Base-by-base conservation (phyloP, 2,329 filamentous ascomycete species). In the Verticillium dahliae region DNA sequence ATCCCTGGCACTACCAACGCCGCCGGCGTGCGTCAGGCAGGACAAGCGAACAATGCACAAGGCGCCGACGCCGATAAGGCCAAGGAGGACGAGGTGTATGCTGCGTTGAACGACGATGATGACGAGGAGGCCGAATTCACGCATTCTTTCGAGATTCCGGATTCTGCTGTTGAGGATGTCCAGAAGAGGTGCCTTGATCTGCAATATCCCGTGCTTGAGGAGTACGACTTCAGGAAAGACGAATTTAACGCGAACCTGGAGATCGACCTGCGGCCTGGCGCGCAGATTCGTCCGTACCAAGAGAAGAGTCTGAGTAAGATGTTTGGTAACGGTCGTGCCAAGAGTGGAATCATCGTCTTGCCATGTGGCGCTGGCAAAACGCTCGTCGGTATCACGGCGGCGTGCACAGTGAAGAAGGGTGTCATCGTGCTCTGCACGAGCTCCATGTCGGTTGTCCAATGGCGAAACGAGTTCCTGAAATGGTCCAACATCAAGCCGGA, bases 291-390 rank as follows among this genome's bases (percentile, higher is more conserved):
- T 72, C 79, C 96, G 64, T 99, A 99, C 69, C 95, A 99, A 73
- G 95, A 99, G 75, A 96, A 97, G 78, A 96, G 92, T 67, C 80
- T 99, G 10, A 96, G 91, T 78, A 99, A 99, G 75, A 99, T 99
- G 95, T 99, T 99, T 73, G 94, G 95, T 71, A 99, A 99, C 71
- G 94, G 94, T 58, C 89, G 95, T 75, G 95, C 95, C 14, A 95
- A 97, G 78, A 97, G 92, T 74, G 95, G 95, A 62, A 96, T 99
- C 67, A 99, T 99, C 63, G 95, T 99, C 61, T 77, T 99, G 68
- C 95, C 95, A 18, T 99, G 95, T 73, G 95, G 95, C 67, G 95
- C 95, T 18, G 95, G 95, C 63, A 99, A 99, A 80, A 99, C 95
- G 1, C 79, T 99, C 50, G 95, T 99, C 15, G 95, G 95, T n/a